Percentiles rank a stretch among this genome's conserved stretches.
Evolutionary conservation across 345 rosid genomes (phyloP).

Genomic region (Citrus sinensis): DNA sequence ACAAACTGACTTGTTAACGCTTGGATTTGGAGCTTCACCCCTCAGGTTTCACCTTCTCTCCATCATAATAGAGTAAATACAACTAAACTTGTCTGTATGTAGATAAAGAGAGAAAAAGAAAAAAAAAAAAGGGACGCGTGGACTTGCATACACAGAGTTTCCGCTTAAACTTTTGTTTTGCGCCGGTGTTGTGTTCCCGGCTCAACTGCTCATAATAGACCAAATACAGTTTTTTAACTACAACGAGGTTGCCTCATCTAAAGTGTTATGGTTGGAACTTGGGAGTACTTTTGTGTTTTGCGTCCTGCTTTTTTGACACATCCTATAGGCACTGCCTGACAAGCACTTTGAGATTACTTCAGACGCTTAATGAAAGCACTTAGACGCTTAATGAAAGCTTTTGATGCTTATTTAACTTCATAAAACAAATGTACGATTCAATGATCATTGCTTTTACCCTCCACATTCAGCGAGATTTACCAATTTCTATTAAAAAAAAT

Average conservation of each 20-base stretch:
- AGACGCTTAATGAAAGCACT: neutral
- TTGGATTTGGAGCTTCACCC: neutral
- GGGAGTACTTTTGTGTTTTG: neutral
- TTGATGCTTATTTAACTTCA: no score
- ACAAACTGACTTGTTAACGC: neutral
- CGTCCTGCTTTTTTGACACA: neutral
- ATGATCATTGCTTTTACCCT: neutral
- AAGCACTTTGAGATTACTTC: neutral
- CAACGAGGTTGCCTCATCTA: neutral
- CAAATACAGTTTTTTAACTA: neutral
- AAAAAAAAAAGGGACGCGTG: neutral
- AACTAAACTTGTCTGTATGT: neutral
- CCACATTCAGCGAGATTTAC: neutral
- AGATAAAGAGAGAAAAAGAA: no score
- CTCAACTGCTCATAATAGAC: neutral
- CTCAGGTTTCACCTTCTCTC: neutral
- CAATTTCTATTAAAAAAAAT: neutral
- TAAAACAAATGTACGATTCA: neutral
- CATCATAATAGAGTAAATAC: neutral
- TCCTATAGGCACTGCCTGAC: neutral
- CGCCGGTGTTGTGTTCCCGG: neutral
- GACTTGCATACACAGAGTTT: neutral
- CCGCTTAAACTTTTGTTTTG: neutral
- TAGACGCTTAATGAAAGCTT: neutral
- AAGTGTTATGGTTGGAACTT: neutral